Evolutionary conservation across 164 flowering plant genomes (phyloP).

Genomic region (Vitis cinerea): DNA sequence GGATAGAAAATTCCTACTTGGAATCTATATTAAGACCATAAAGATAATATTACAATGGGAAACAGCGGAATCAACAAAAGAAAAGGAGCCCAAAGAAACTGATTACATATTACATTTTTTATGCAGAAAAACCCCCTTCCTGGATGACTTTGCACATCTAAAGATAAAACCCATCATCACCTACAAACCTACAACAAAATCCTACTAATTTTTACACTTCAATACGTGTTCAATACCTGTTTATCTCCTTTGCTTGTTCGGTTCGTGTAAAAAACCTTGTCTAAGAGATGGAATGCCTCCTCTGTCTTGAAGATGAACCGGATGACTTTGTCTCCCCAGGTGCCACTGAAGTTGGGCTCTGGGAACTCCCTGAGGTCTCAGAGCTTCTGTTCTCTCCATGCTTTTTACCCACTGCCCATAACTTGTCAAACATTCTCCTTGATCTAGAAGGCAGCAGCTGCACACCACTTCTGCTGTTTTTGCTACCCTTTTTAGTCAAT

Average conservation of each 20-base stretch:
- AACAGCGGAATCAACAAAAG: neutral
- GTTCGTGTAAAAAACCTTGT: neutral
- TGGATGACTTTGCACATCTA: neutral
- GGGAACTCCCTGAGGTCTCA: constrained; percentile 71
- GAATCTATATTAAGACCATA: neutral
- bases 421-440: constrained; percentile 75
- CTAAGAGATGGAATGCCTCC: constrained; percentile 75
- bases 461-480: constrained; percentile 39
- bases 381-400: constrained; percentile 61
- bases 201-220: constrained; percentile 27
- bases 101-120: neutral
- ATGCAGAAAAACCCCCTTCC: neutral
- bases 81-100: neutral
- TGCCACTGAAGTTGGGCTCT: constrained; percentile 65
- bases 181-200: constrained; percentile 19
- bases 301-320: constrained; percentile 54
- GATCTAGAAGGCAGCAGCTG: constrained; percentile 73
- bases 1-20: no score
- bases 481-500: constrained; percentile 39
- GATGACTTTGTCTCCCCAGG: constrained; percentile 59
- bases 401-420: constrained; percentile 59
- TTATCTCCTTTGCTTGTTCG: constrained; percentile 1
- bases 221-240: neutral
- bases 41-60: neutral
- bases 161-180: neutral